Percentiles rank a stretch among this genome's conserved stretches.
Conservation (phyloP, 225 moss, liverwort and hornwort species). For the Climacium dendroides region DNA sequence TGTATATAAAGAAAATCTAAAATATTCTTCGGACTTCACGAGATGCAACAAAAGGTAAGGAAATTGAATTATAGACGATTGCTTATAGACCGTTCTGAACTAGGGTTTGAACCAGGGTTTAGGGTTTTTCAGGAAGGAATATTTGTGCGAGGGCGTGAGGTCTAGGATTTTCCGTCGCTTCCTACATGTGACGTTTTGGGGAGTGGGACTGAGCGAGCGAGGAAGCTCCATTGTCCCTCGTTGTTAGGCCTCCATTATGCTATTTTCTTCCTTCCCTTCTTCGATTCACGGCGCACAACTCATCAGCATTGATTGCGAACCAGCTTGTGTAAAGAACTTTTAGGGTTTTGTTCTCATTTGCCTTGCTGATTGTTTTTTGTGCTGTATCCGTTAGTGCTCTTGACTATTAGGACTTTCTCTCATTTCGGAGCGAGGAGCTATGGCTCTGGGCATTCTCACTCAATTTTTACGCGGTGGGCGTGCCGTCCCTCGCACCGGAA, state of each 20-base stretch:
- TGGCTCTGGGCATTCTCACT: slow-evolving; percentile 63
- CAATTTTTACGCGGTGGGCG: slow-evolving; percentile 55
- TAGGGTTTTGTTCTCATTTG: neutral
- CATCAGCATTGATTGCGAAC: neutral
- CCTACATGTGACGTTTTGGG: no score
- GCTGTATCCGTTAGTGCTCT: neutral
- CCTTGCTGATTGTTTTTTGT: neutral
- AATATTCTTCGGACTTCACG: neutral
- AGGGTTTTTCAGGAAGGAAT: neutral
- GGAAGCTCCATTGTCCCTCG: neutral
- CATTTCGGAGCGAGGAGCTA: neutral
- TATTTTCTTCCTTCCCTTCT: neutral
- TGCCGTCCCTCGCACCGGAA: slow-evolving; percentile 47
- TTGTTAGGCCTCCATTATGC: neutral
- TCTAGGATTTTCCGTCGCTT: neutral
- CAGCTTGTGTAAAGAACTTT: neutral
- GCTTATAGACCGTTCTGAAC: no score
- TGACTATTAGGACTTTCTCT: neutral
- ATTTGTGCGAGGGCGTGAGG: neutral
- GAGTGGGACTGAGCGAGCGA: neutral
- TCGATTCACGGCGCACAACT: neutral
- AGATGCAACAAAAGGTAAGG: neutral
- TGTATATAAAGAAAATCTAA: neutral
- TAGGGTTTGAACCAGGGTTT: neutral
- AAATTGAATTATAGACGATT: neutral